phyloP scores from a whole-genome alignment of 495 filamentous ascomycete genomes.

The Podospora australis region DNA sequence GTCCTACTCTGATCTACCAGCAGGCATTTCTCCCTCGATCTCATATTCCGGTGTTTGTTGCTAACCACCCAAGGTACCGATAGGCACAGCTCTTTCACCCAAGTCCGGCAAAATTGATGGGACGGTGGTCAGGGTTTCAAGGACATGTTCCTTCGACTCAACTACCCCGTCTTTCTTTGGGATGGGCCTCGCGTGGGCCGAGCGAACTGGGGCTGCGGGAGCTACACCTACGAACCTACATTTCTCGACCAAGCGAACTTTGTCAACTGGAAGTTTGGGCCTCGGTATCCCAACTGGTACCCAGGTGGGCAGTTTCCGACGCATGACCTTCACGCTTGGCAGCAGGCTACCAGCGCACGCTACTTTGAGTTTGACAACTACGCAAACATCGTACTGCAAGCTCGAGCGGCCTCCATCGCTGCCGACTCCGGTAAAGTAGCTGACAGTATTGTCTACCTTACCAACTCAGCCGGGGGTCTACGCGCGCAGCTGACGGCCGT shows the following conservation, averaged over 20 bases:
- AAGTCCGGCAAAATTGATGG: slow-evolving; percentile 44
- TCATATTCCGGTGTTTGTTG: too few species aligned
- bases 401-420: slow-evolving; percentile 34
- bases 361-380: slow-evolving; percentile 40
- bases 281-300: slow-evolving; percentile 34
- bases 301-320: slow-evolving; percentile 40
- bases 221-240: slow-evolving; percentile 27
- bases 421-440: slow-evolving; percentile 42
- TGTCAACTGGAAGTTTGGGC: slow-evolving; percentile 41
- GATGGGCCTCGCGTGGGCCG: slow-evolving; percentile 41
- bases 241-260: slow-evolving; percentile 41
- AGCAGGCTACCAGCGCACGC: slow-evolving; percentile 35
- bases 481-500: slow-evolving; percentile 37
- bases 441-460: slow-evolving; percentile 36
- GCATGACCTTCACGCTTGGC: slow-evolving; percentile 30
- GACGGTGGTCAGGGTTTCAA: slow-evolving; percentile 45
- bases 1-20: too few species aligned
- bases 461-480: slow-evolving; percentile 39
- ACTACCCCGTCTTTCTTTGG: slow-evolving; percentile 46
- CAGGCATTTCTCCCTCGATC: too few species aligned
- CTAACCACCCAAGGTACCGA: too few species aligned
- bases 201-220: slow-evolving; percentile 40
- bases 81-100: slow-evolving; percentile 44
- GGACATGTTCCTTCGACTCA: slow-evolving; percentile 42
- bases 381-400: slow-evolving; percentile 34